A percentile compares a stretch with the other conserved stretches of the same genome.
These are phyloP conservation scores for Scedosporium aurantiacum DNA, from an alignment of 2,329 filamentous ascomycete genomes.

Conservation along the genomic window DNA sequence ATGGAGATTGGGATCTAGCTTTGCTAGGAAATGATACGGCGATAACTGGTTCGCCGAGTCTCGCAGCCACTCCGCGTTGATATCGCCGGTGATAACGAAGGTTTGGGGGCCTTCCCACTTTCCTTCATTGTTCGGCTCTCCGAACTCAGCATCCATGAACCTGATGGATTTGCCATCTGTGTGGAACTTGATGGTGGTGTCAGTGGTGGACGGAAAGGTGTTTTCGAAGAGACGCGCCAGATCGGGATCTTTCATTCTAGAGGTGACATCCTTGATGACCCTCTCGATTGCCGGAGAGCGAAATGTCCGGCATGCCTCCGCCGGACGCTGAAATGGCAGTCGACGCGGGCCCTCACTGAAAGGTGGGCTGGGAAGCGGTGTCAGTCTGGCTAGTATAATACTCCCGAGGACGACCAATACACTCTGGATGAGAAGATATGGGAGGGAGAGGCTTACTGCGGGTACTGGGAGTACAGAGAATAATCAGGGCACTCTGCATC, in stretches of 20 bases:
- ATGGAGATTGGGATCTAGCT: constrained; percentile 66
- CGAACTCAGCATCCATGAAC: constrained; percentile 24
- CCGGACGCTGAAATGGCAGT: constrained; percentile 79
- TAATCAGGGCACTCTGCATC: constrained; percentile 28
- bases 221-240: constrained; percentile 91
- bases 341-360: constrained; percentile 67
- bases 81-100: constrained; percentile 89
- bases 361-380: constrained; percentile 46
- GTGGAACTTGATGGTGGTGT: constrained; percentile 85
- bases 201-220: constrained; percentile 81
- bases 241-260: constrained; percentile 71
- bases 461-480: constrained; percentile 24
- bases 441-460: constrained; percentile 22
- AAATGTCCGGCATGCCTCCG: constrained; percentile 76
- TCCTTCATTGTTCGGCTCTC: constrained; percentile 35
- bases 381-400: constrained; percentile 3
- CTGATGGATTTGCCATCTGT: constrained; percentile 42
- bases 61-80: constrained; percentile 84
- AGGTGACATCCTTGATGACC: constrained; percentile 73
- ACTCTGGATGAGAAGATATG: background rate
- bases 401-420: too few species aligned
- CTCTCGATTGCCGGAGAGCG: constrained; percentile 75
- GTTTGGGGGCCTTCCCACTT: constrained; percentile 79
- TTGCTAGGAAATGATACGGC: constrained; percentile 78
- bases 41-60: constrained; percentile 89